phyloP scores from a whole-genome alignment of 2,329 filamentous ascomycete species.

The Knufia petricola region DNA sequence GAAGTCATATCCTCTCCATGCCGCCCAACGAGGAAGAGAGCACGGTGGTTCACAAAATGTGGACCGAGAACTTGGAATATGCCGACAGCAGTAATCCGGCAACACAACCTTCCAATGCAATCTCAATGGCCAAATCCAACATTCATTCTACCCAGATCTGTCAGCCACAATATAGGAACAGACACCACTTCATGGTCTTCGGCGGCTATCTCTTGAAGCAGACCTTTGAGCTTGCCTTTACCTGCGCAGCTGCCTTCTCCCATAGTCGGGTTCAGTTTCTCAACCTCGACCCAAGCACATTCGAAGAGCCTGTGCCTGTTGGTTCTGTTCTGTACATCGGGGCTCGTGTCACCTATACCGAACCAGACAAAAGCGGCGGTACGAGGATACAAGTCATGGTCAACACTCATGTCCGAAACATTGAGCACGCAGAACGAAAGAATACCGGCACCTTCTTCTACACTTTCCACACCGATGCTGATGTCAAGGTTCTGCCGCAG shows the following conservation, averaged over 20 bases:
- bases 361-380: conserved; percentile 44
- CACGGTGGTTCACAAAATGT: conserved; percentile 62
- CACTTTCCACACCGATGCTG: conserved; percentile 57
- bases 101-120: conserved; percentile 47
- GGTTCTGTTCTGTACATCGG: conserved; percentile 66
- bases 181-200: conserved; percentile 65
- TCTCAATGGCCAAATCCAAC: conserved; percentile 53
- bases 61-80: conserved; percentile 58
- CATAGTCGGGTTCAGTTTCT: conserved; percentile 62
- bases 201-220: conserved; percentile 65
- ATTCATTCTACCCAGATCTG: conserved; percentile 62
- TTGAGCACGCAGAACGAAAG: conserved; percentile 58
- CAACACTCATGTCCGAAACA: conserved; percentile 61
- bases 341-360: conserved; percentile 59
- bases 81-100: conserved; percentile 47
- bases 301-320: conserved; percentile 65
- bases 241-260: conserved; percentile 61
- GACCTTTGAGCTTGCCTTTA: conserved; percentile 68
- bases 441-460: conserved; percentile 69
- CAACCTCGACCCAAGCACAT: conserved; percentile 62
- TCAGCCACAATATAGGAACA: conserved; percentile 62
- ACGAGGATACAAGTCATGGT: conserved; percentile 61
- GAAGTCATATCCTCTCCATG: conserved; percentile 52
- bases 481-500: conserved; percentile 57
- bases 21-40: conserved; percentile 63